phyloP scores from a whole-genome alignment of 768 basidiomycete genomes.

The Psilocybe azurescens region DNA sequence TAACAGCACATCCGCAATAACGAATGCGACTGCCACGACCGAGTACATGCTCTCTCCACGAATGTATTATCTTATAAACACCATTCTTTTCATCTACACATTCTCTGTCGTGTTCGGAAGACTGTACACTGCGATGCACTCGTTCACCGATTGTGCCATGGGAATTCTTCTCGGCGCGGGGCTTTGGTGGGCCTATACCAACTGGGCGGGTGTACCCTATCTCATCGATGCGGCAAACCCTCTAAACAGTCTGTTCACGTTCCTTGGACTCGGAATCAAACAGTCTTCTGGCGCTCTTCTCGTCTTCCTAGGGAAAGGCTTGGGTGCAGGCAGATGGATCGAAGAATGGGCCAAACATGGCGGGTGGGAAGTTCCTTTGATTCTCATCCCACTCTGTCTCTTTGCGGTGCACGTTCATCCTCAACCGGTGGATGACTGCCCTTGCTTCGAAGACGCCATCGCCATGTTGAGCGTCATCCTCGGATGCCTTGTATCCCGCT shows the following conservation, averaged over 20 bases:
- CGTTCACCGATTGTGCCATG: constrained; percentile 72
- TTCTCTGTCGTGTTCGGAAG: constrained; percentile 81
- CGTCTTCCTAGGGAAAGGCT: constrained; percentile 42
- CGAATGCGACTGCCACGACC: constrained; percentile 24
- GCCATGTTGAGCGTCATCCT: constrained; percentile 87
- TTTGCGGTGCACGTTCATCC: constrained; percentile 89
- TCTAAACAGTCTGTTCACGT: constrained; percentile 28
- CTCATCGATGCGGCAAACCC: constrained; percentile 35
- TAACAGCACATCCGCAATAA: constrained; percentile 15
- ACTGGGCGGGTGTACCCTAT: constrained; percentile 45
- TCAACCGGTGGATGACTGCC: constrained; percentile 95
- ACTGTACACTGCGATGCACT: constrained; percentile 90
- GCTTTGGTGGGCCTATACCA: constrained; percentile 69
- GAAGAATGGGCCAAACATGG: constrained; percentile 40
- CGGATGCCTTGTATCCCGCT: constrained; percentile 73
- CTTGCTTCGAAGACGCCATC: constrained; percentile 97
- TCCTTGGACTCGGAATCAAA: constrained; percentile 28
- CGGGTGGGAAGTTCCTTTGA: constrained; percentile 64
- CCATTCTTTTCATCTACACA: constrained; percentile 59
- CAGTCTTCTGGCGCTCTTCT: constrained; percentile 24
- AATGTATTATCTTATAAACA: constrained; percentile 46
- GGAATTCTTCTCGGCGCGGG: constrained; percentile 68
- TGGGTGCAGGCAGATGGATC: constrained; percentile 38
- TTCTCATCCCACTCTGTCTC: constrained; percentile 65
- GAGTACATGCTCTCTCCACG: constrained; percentile 46